phyloP scores from a whole-genome alignment of 768 basidiomycete species.

The Tulasnella sp. region DNA sequence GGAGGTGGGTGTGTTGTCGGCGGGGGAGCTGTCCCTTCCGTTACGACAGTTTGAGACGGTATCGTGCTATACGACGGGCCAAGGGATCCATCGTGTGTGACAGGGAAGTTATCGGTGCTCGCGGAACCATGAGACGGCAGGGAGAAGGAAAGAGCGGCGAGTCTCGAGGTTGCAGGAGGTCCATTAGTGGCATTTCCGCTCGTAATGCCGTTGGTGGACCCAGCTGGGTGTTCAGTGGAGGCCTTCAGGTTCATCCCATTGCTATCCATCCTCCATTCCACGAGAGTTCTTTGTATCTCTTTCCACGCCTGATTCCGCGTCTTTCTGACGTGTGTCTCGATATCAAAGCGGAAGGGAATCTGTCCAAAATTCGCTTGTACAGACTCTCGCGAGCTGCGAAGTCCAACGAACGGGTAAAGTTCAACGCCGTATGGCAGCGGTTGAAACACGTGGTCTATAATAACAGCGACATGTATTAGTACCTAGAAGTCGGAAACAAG shows the following conservation, averaged over 20 bases:
- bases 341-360: constrained; percentile 77
- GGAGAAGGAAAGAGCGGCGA: too few species aligned
- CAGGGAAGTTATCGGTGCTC: too few species aligned
- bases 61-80: neutral
- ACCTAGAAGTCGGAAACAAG: too few species aligned
- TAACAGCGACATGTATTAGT: neutral
- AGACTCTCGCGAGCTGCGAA: constrained; percentile 66
- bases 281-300: constrained; percentile 34
- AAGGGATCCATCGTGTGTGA: neutral
- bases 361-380: constrained; percentile 83
- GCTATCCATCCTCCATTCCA: constrained; percentile 11
- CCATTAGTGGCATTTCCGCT: too few species aligned
- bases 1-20: too few species aligned
- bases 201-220: too few species aligned
- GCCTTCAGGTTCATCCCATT: constrained; percentile 2
- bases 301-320: constrained; percentile 56
- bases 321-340: constrained; percentile 71
- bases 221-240: too few species aligned
- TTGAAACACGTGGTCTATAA: constrained; percentile 11
- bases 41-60: constrained; percentile 17
- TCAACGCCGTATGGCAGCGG: constrained; percentile 47
- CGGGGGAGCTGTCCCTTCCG: constrained; percentile 19
- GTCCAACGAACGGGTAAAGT: constrained; percentile 78
- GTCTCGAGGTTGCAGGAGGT: too few species aligned
- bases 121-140: too few species aligned